Evolutionary conservation across 2,329 filamentous ascomycete genomes (phyloP), one percentile per base, ranked within the genome.

Genomic region (Pseudogymnoascus sp.): DNA sequence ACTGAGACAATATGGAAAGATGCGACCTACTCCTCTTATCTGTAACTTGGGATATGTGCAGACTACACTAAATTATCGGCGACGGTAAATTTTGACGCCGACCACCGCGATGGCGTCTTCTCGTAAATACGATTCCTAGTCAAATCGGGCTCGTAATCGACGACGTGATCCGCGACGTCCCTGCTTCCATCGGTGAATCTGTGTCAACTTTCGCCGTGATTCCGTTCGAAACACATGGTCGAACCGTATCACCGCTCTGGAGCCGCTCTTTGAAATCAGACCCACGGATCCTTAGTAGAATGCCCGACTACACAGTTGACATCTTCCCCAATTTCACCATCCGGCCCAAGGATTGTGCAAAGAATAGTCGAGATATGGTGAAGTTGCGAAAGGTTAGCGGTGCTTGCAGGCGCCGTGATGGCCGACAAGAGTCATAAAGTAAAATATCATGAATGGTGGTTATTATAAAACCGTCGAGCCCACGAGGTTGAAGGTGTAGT

Each of bases 1-100:
- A 55, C 49, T 55, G 49, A 55, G 49, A 55, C 49, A n/a, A 55
- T 55, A 55, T 19, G 49, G 49, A 55, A 55, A 55, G 49, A 22
- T 55, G 49, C 49, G 49, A 55, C 49, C 16, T 55, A 55, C 49
- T 55, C 16, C 28, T 35, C 49, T 55, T 55, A 55, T 55, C 49
- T 55, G 49, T 35, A 55, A 55, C 49, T 55, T 22, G 28, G 49
- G 7, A 33, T 33, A 55, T 55, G 49, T 55, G n/a, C 28, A 19
- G 6, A 33, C 12, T 14, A 33, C 49, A 55, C 49, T 22, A 55
- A 33, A 33, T 35, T n/a, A 7, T 55, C 49, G 49, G 49, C 16
- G 28, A 7, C 49, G 49, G 49, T 55, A 35, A 55, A 2, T 19
- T 55, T 55, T 22, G 49, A 22, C 28, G 28, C 49, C 49, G 28